Evolutionary conservation across 192 early-diverging fungal genomes (phyloP).

Genomic region (Entrophospora sp.): DNA sequence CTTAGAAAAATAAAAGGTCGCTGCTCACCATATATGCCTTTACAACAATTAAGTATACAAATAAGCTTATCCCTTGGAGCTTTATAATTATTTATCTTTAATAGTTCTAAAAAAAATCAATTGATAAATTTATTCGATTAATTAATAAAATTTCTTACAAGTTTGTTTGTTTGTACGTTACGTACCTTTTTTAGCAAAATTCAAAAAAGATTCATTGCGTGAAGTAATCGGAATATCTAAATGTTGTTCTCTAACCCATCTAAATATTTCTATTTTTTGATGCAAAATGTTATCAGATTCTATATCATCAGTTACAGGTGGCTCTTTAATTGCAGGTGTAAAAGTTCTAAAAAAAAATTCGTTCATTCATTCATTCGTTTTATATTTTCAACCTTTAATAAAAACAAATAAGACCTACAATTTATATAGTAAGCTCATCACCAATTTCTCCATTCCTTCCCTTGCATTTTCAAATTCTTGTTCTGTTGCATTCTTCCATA

Average conservation of each 20-base stretch:
- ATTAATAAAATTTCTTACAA: neutral
- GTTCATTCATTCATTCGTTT: no score
- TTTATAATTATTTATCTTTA: slow-evolving; percentile 77
- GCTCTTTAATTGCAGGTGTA: slow-evolving; percentile 36
- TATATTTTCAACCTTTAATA: neutral
- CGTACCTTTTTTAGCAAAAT: slow-evolving; percentile 55
- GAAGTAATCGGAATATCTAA: slow-evolving; percentile 56
- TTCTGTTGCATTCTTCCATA: slow-evolving; percentile 54
- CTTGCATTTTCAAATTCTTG: slow-evolving; percentile 71
- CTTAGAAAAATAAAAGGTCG: no score
- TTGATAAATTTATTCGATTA: neutral
- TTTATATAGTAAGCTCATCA: slow-evolving; percentile 66
- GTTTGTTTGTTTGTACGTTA: no score
- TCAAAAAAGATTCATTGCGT: slow-evolving; percentile 58
- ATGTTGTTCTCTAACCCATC: slow-evolving; percentile 65
- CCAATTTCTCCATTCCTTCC: slow-evolving; percentile 79
- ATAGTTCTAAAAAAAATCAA: slow-evolving; percentile 44
- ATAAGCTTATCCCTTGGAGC: slow-evolving; percentile 80
- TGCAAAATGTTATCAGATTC: slow-evolving; percentile 67
- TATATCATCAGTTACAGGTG: slow-evolving; percentile 59
- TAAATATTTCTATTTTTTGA: slow-evolving; percentile 69
- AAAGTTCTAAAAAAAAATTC: slow-evolving; percentile 45
- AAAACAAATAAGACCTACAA: slow-evolving; percentile 32
- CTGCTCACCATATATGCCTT: slow-evolving; percentile 62
- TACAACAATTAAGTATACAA: slow-evolving; percentile 78